Conservation (phyloP, 2,329 filamentous ascomycete genomes). For the Macroventuria anomochaeta region DNA sequence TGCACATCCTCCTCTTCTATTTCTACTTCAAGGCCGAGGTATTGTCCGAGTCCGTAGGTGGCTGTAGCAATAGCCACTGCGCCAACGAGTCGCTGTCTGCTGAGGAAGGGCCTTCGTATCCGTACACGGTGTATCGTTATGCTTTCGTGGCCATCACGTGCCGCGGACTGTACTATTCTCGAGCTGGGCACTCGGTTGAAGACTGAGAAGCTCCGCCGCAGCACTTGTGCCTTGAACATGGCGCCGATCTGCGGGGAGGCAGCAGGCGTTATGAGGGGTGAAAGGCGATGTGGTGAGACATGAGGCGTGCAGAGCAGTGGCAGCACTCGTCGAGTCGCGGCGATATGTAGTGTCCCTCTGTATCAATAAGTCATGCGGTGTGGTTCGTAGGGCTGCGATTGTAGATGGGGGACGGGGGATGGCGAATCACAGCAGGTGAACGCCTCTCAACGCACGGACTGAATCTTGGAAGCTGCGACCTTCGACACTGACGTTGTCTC, state of each 20-base stretch:
- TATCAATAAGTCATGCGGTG: constrained; percentile 2
- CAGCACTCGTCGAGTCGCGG: background rate
- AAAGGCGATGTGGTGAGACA: constrained; percentile 24
- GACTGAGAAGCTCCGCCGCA: constrained; percentile 48
- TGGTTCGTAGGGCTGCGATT: background rate
- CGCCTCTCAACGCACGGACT: constrained; percentile 5
- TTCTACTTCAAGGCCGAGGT: constrained; percentile 33
- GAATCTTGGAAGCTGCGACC: constrained; percentile 14
- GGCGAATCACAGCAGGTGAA: constrained; percentile 10
- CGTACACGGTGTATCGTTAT: constrained; percentile 50
- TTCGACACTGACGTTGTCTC: constrained; percentile 5
- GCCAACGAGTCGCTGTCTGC: constrained; percentile 36
- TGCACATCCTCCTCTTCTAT: constrained; percentile 29
- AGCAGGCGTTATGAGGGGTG: constrained; percentile 20
- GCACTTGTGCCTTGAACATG: constrained; percentile 49
- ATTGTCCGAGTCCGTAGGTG: constrained; percentile 29
- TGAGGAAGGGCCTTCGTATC: constrained; percentile 44
- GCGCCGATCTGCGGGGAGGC: constrained; percentile 26
- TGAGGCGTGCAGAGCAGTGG: constrained; percentile 17
- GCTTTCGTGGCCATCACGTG: constrained; percentile 39
- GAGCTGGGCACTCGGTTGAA: constrained; percentile 35
- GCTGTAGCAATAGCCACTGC: constrained; percentile 25
- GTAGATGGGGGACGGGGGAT: background rate
- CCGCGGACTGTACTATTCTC: constrained; percentile 33
- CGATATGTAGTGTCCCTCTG: background rate